Evolutionary conservation across 2,329 filamentous ascomycete species (phyloP).

Genomic region (Thelonectria olida): DNA sequence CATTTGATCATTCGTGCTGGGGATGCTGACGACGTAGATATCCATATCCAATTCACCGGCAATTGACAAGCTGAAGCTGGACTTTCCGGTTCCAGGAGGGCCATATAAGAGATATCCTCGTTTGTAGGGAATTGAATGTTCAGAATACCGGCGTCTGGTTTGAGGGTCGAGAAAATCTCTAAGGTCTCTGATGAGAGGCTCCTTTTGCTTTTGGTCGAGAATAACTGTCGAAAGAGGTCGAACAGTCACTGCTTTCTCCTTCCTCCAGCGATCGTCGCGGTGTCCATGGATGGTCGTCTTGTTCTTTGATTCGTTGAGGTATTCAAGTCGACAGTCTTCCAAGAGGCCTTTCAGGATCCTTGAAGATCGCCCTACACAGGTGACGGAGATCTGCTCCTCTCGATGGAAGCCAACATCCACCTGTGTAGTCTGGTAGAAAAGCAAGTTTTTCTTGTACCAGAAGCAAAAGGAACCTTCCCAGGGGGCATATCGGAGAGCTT

Average conservation of each 20-base stretch:
- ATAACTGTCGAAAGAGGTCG: constrained; percentile 14
- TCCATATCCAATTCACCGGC: constrained; percentile 4
- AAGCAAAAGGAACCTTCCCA: constrained; percentile 15
- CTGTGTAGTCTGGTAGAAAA: constrained; percentile 22
- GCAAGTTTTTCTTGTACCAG: constrained; percentile 19
- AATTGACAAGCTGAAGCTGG: constrained; percentile 4
- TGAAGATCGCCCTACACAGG: constrained; percentile 9
- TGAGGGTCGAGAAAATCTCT: constrained; percentile 8
- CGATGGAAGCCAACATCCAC: constrained; percentile 25
- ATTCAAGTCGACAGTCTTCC: constrained; percentile 2
- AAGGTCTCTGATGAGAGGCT: constrained; percentile 1
- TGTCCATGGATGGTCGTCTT: constrained; percentile 6
- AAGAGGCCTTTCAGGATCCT: background rate
- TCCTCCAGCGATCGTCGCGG: background rate
- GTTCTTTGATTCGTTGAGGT: constrained; percentile 1
- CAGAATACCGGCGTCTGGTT: background rate
- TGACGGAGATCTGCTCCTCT: constrained; percentile 37
- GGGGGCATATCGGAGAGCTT: constrained; percentile 18
- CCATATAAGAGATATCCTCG: constrained; percentile 2
- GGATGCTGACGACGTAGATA: constrained; percentile 5
- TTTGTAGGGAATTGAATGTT: too few species aligned
- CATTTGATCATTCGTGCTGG: constrained; percentile 35
- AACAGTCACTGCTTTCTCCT: background rate
- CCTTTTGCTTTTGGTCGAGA: constrained; percentile 4
- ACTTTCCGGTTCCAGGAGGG: constrained; percentile 7